A percentile compares a stretch with the other conserved stretches of the same genome.
These are phyloP conservation scores for Melampsora abietis-canadensis DNA, from an alignment of 1,284 basidiomycete genomes.

Conservation along the genomic window DNA sequence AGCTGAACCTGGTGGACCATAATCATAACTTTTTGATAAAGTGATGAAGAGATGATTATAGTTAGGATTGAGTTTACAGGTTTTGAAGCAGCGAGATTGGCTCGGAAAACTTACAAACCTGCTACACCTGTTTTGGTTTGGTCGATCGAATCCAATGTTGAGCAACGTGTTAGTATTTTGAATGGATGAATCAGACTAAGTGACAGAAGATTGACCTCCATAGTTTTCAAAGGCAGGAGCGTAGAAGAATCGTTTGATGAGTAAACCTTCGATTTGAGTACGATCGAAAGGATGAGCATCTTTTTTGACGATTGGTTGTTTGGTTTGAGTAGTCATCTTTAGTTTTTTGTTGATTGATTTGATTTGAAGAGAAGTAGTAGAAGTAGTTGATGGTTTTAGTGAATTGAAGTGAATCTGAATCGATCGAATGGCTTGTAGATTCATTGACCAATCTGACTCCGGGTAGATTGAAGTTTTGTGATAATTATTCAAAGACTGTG, in stretches of 20 bases:
- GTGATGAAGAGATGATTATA: conserved; percentile 42
- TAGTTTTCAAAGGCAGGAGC: conserved; percentile 98
- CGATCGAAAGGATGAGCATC: conserved; percentile 80
- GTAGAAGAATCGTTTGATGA: conserved; percentile 93
- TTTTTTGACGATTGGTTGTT: conserved; percentile 17
- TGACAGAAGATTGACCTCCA: conserved; percentile 64
- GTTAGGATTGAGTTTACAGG: too few species aligned
- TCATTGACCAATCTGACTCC: too few species aligned
- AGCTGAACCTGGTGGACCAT: conserved; percentile 81
- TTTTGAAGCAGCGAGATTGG: too few species aligned
- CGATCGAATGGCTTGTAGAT: too few species aligned
- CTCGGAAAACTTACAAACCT: conserved; percentile 21
- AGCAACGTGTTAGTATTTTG: not conserved
- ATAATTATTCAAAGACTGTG: too few species aligned
- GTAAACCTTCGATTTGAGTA: conserved; percentile 74
- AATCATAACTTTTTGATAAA: conserved; percentile 51
- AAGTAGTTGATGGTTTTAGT: too few species aligned
- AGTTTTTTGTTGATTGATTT: not conserved
- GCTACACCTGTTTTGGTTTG: conserved; percentile 8
- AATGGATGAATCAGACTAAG: not conserved
- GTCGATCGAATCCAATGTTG: not conserved
- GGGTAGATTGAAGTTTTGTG: too few species aligned
- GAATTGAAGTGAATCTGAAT: too few species aligned
- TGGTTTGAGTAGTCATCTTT: not conserved
- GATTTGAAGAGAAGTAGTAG: too few species aligned